Percentiles rank a stretch among this genome's conserved stretches.
Conservation (phyloP, 2,329 filamentous ascomycete genomes). For the Aspergillus aculeatus region DNA sequence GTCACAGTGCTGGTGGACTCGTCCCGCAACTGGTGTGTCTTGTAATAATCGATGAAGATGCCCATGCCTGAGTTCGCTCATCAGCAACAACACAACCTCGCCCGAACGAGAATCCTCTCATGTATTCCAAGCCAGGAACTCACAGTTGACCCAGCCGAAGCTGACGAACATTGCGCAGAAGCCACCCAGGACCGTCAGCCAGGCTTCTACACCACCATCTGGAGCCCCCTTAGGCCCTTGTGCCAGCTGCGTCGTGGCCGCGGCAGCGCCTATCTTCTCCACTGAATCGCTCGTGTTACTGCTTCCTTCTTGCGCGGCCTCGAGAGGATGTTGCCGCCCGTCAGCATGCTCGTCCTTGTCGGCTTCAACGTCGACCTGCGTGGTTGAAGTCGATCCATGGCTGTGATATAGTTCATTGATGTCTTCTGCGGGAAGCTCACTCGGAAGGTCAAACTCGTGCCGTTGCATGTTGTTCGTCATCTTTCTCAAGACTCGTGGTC, state of each 20-base stretch:
- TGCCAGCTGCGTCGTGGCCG: conserved; percentile 7
- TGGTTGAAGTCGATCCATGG: not conserved
- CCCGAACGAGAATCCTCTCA: not conserved
- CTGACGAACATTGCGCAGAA: conserved; percentile 50
- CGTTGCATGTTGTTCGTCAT: not conserved
- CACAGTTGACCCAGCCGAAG: conserved; percentile 54
- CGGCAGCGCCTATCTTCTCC: conserved; percentile 7
- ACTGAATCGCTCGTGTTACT: not conserved
- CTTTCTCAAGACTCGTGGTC: not conserved
- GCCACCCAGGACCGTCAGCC: conserved; percentile 50
- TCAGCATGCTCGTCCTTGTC: not conserved
- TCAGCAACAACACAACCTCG: not conserved
- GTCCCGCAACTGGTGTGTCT: conserved; percentile 12
- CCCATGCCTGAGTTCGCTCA: conserved; percentile 22
- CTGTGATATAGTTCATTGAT: not conserved
- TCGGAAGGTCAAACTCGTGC: not conserved
- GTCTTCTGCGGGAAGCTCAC: not conserved
- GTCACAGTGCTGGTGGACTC: conserved; percentile 12
- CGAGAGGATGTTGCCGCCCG: not conserved
- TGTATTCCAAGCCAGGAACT: conserved; percentile 9
- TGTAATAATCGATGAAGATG: conserved; percentile 28
- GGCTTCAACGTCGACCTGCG: not conserved
- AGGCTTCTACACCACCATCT: conserved; percentile 34
- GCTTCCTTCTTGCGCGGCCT: conserved; percentile 7
- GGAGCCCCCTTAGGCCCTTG: conserved; percentile 21